A percentile compares a stretch with the other conserved stretches of the same genome.
phyloP scores from a whole-genome alignment of 2,329 filamentous ascomycete species.

The Dendrostoma leiphaemia region DNA sequence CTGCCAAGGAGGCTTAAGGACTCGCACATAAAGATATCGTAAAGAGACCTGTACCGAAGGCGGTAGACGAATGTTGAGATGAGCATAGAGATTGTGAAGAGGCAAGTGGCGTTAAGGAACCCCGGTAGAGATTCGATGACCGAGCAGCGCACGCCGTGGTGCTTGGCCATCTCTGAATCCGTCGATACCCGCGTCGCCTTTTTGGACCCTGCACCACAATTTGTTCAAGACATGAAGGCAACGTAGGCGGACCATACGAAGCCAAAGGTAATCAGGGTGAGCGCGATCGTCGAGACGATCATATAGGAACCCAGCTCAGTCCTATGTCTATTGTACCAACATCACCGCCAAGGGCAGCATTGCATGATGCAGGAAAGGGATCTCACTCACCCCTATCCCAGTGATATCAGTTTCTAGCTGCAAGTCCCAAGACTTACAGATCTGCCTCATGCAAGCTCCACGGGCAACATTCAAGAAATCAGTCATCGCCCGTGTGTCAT shows the following conservation, averaged over 20 bases:
- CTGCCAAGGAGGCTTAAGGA: background rate
- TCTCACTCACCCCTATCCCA: background rate
- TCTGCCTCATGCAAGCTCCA: background rate
- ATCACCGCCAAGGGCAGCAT: no score
- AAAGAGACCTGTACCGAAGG: background rate
- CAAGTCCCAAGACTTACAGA: background rate
- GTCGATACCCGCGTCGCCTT: no score
- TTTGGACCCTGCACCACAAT: no score
- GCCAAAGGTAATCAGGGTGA: background rate
- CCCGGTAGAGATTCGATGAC: background rate
- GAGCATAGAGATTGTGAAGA: background rate
- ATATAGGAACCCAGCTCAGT: background rate
- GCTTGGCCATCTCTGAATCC: no score
- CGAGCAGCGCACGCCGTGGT: background rate
- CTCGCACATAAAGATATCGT: slow-evolving; percentile 1
- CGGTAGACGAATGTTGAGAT: background rate
- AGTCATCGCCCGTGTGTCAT: background rate
- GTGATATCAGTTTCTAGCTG: background rate
- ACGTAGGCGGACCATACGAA: background rate
- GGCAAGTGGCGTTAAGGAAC: background rate
- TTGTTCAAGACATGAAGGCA: background rate
- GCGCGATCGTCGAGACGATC: background rate
- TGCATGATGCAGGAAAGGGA: no score
- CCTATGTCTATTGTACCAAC: no score
- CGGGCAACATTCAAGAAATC: background rate